These are phyloP conservation scores for Ophiocordyceps camponoti-rufipedis DNA, from an alignment of 2,329 filamentous ascomycete species.

Conservation along the genomic window DNA sequence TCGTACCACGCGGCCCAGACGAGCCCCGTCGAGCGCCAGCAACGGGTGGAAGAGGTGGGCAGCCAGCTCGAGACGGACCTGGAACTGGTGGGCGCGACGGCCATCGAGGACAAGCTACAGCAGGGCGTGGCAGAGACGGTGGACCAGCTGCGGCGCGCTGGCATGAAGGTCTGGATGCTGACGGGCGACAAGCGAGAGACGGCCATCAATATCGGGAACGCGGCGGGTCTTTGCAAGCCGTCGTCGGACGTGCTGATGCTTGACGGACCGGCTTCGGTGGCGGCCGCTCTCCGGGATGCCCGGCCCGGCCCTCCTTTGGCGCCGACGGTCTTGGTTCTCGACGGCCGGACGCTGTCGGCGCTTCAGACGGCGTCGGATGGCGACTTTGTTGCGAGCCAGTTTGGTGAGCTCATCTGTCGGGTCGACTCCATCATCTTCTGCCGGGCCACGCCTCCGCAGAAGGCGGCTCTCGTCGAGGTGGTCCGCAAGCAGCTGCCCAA, in stretches of 20 bases:
- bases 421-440: conserved; percentile 89
- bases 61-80: conserved; percentile 62
- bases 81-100: conserved; percentile 66
- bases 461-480: conserved; percentile 65
- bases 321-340: conserved; percentile 52
- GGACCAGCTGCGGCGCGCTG: conserved; percentile 63
- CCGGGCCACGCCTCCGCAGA: conserved; percentile 75
- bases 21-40: conserved; percentile 57
- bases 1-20: conserved; percentile 61
- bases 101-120: conserved; percentile 80
- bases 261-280: conserved; percentile 50
- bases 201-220: conserved; percentile 74
- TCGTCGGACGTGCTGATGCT: conserved; percentile 66
- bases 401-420: conserved; percentile 64
- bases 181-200: conserved; percentile 79
- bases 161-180: conserved; percentile 86
- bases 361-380: conserved; percentile 42
- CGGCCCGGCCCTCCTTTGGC: conserved; percentile 43
- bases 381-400: conserved; percentile 25
- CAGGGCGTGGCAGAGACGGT: conserved; percentile 72
- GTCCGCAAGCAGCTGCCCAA: conserved; percentile 46
- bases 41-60: conserved; percentile 59
- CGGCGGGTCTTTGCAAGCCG: conserved; percentile 47
- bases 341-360: conserved; percentile 58
- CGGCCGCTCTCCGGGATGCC: conserved; percentile 45